Conservation (phyloP, 2,329 filamentous ascomycete species). For the Ceratocystis variospora region DNA sequence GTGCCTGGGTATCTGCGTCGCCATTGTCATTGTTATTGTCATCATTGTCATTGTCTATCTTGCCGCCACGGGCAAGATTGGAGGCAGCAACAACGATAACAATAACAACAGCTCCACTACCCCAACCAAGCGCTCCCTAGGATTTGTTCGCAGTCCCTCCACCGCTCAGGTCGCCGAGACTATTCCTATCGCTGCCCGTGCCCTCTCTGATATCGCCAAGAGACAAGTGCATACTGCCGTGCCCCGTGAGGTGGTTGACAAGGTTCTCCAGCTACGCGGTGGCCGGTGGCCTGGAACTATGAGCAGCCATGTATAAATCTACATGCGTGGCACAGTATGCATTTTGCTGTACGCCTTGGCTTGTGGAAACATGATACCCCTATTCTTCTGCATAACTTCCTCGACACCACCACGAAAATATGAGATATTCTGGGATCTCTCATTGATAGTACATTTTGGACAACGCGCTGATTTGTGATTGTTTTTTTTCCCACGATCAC, state of each 20-base stretch:
- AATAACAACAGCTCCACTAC: conserved; percentile 21
- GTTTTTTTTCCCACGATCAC: neutral
- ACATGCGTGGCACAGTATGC: neutral
- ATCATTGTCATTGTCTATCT: conserved; percentile 39
- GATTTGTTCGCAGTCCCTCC: conserved; percentile 15
- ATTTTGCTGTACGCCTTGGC: neutral
- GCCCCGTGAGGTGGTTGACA: conserved; percentile 7
- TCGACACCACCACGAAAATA: neutral
- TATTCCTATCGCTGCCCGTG: conserved; percentile 1
- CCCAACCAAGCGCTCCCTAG: conserved; percentile 21
- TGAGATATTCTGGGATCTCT: neutral
- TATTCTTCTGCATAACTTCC: neutral
- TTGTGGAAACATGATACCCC: neutral
- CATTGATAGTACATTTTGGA: neutral
- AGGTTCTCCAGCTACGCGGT: conserved; percentile 10
- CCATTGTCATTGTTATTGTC: conserved; percentile 39
- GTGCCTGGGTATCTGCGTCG: conserved; percentile 61
- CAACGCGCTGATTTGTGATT: neutral
- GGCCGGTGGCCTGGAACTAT: conserved; percentile 11
- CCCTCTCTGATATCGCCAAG: conserved; percentile 7
- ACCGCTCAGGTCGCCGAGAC: conserved; percentile 7
- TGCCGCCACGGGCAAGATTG: conserved; percentile 21
- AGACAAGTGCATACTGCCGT: conserved; percentile 10
- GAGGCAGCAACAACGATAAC: conserved; percentile 25
- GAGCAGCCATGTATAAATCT: neutral